Evolutionary conservation across 2,329 filamentous ascomycete species (phyloP), one percentile per base, ranked within the genome.

Genomic region (Thermothelomyces thermophilus): DNA sequence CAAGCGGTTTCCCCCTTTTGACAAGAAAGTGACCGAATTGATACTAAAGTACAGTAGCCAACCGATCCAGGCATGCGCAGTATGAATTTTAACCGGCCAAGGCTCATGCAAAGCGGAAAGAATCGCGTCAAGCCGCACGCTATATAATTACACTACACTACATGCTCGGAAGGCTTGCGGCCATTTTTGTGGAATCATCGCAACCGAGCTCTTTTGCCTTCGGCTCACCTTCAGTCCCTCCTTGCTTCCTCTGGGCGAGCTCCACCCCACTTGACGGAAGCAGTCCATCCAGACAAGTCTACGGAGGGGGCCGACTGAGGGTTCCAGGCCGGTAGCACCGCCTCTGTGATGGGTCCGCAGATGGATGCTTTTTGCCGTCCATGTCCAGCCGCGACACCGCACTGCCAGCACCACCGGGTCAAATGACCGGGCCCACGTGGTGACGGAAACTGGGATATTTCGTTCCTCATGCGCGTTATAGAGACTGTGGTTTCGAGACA

Each of bases 261-360:
- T 51, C 55, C 52, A 55, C 55, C 34, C 24, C 30, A 35, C 24
- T 39, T 53, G 44, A 53, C 53, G 55, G 54, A 56, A 16, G 40
- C 42, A 41, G 9, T 43, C 36, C 40, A 37, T 41, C 24, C 13
- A 26, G 28, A 48, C 37, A 46, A 24, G 34, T 33, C 3, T 16
- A 10, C 9, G 10, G 26, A 34, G 46, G 33, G 44, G 20, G 11
- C 10, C n/a, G n/a, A n/a, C n/a, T n/a, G 16, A 22, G n/a, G 19
- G 6, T 19, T 13, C 8, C 30, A 31, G 11, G 30, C 30, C 30
- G 24, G 9, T 37, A 47, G 39, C 51, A 46, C 42, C 19, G 19
- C 42, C 36, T 16, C 36, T 28, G 8, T 22, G 34, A 48, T 42
- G 46, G 42, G 31, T 14, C 37, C 41, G 19, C 49, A 16, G 40